These are phyloP conservation scores for Lodderomyces orthopsilosis DNA, from an alignment of 1,139 yeast species.

Conservation along the genomic window DNA sequence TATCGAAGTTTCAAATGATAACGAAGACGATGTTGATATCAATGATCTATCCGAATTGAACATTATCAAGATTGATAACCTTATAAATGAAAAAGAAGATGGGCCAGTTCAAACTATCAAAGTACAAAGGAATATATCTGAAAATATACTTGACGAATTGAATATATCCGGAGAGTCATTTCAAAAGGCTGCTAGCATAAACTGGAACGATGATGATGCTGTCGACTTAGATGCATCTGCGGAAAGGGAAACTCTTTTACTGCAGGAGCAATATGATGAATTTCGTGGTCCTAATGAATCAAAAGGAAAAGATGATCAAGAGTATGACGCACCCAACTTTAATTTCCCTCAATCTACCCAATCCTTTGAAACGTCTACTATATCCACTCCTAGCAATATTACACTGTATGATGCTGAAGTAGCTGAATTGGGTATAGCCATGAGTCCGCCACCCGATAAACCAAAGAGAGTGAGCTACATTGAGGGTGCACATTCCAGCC, in stretches of 20 bases:
- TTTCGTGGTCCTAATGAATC: slow-evolving; percentile 9
- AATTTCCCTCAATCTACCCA: slow-evolving; percentile 15
- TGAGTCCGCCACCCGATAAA: slow-evolving; percentile 34
- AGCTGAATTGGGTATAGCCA: slow-evolving; percentile 44
- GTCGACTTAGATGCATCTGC: slow-evolving; percentile 22
- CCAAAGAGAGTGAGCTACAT: slow-evolving; percentile 26
- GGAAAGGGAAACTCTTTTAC: slow-evolving; percentile 8
- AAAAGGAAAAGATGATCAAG: slow-evolving; percentile 1
- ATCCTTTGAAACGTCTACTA: slow-evolving; percentile 26
- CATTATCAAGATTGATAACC: slow-evolving; percentile 36
- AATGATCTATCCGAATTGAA: slow-evolving; percentile 42
- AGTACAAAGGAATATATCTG: slow-evolving; percentile 9
- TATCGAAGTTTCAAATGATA: slow-evolving; percentile 7
- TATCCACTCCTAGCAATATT: slow-evolving; percentile 42
- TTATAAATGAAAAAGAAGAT: slow-evolving; percentile 26
- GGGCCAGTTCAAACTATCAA: slow-evolving; percentile 11
- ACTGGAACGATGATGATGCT: slow-evolving; percentile 43
- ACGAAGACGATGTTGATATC: slow-evolving; percentile 25
- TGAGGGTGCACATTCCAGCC: slow-evolving; percentile 15
- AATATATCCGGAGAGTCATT: slow-evolving; percentile 36
- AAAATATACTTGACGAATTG: slow-evolving; percentile 15
- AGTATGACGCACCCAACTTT: slow-evolving; percentile 17
- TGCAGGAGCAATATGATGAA: slow-evolving; percentile 10
- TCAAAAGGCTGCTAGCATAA: slow-evolving; percentile 42
- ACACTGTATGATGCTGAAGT: slow-evolving; percentile 44